A percentile compares a stretch with the other conserved stretches of the same genome.
Conservation (phyloP, 306 rosid species). For the Prunus mongolica region DNA sequence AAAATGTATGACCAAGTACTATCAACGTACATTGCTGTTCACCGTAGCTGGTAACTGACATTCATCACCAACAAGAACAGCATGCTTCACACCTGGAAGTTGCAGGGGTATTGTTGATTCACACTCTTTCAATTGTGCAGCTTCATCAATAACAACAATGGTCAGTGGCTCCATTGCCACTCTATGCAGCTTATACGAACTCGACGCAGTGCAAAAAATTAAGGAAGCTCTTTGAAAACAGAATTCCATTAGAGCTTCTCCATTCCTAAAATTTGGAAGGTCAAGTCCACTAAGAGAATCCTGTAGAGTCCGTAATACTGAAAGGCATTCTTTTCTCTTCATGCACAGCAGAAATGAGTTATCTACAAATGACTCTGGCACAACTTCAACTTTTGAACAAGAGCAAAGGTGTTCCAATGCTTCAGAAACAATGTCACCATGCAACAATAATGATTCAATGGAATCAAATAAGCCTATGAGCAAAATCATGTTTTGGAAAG, state of each 20-base stretch:
- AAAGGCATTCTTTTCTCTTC: constrained; percentile 41
- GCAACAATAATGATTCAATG: constrained; percentile 37
- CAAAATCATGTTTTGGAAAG: constrained; percentile 26
- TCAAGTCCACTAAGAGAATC: constrained; percentile 39
- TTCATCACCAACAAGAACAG: constrained; percentile 77
- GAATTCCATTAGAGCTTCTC: constrained; percentile 30
- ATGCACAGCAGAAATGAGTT: constrained; percentile 13
- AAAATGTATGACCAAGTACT: not conserved
- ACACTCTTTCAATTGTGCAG: constrained; percentile 78
- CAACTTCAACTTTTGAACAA: constrained; percentile 10
- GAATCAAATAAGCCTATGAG: constrained; percentile 30
- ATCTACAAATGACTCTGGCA: constrained; percentile 5
- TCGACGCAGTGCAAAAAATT: constrained; percentile 67
- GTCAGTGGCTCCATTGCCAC: constrained; percentile 40
- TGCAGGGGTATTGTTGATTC: constrained; percentile 69
- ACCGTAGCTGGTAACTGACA: constrained; percentile 70
- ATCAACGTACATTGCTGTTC: constrained; percentile 48
- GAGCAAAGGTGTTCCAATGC: constrained; percentile 45
- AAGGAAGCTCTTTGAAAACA: constrained; percentile 57
- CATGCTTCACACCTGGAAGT: constrained; percentile 50
- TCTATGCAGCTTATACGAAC: constrained; percentile 50
- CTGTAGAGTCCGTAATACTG: constrained; percentile 33
- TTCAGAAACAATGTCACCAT: constrained; percentile 25
- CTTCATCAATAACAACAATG: constrained; percentile 72
- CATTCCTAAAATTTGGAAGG: constrained; percentile 31